Conservation (phyloP, 345 rosid species). For the Brassica carinata region DNA sequence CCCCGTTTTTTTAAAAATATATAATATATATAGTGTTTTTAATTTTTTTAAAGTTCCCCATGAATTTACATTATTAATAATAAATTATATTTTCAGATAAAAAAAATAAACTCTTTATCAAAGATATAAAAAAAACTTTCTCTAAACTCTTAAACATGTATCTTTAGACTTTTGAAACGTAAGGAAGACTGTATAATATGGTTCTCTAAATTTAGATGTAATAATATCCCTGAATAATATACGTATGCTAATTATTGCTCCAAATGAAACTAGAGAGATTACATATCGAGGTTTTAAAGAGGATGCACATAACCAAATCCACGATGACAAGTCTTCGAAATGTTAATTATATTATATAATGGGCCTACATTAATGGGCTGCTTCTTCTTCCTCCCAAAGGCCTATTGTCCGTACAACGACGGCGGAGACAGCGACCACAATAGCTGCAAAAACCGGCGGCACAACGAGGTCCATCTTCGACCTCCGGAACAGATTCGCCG, state of each 20-base stretch:
- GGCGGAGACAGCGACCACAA: constrained; percentile 77
- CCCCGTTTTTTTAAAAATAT: too few relatives aligned
- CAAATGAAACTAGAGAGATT: neutral
- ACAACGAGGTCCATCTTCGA: constrained; percentile 66
- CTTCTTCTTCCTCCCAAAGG: constrained; percentile 60
- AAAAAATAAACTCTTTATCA: too few relatives aligned
- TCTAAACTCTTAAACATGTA: too few relatives aligned
- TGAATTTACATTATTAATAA: too few relatives aligned
- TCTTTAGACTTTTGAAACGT: neutral
- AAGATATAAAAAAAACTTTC: neutral
- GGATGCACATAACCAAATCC: neutral
- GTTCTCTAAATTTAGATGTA: too few relatives aligned
- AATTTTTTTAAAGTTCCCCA: too few relatives aligned
- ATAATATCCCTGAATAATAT: neutral
- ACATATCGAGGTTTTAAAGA: neutral
- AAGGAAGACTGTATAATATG: neutral
- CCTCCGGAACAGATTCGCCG: constrained; percentile 55
- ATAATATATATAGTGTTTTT: too few relatives aligned
- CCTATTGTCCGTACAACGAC: constrained; percentile 61
- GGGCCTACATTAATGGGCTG: constrained; percentile 33
- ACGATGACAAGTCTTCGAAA: neutral
- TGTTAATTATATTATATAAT: neutral
- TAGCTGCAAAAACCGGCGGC: constrained; percentile 86
- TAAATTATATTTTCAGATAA: too few relatives aligned
- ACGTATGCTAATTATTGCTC: neutral